A percentile compares a stretch with the other conserved stretches of the same genome.
Conservation (phyloP, 805 yeast genomes). For the Pichia paraexigua region DNA sequence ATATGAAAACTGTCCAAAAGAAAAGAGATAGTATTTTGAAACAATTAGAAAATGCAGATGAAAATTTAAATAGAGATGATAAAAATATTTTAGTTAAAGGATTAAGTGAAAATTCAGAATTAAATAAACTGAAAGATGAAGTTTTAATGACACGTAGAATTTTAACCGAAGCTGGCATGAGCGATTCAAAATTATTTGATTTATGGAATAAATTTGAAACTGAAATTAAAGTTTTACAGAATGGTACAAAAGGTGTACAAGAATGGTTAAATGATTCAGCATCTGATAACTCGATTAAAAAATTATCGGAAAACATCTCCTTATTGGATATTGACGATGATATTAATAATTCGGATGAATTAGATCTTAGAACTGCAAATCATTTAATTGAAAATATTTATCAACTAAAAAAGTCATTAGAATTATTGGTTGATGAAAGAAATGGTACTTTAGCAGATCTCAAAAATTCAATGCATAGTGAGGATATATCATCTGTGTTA, state of each 20-base stretch:
- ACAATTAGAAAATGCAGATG: slow-evolving; percentile 4
- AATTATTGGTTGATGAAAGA: slow-evolving; percentile 57
- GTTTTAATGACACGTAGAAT: slow-evolving; percentile 50
- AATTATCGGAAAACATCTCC: slow-evolving; percentile 25
- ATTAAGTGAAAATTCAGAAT: background rate
- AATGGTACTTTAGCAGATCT: slow-evolving; percentile 51
- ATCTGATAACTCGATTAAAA: background rate
- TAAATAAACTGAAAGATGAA: slow-evolving; percentile 38
- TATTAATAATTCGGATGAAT: background rate
- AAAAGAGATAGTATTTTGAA: background rate
- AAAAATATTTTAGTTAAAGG: slow-evolving; percentile 19
- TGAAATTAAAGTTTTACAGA: slow-evolving; percentile 37
- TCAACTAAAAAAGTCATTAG: slow-evolving; percentile 51
- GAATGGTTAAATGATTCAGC: slow-evolving; percentile 18
- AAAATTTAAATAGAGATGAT: slow-evolving; percentile 28
- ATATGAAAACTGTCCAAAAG: background rate
- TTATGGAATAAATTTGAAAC: slow-evolving; percentile 35
- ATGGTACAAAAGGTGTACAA: slow-evolving; percentile 37
- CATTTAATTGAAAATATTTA: slow-evolving; percentile 43
- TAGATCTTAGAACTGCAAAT: slow-evolving; percentile 24
- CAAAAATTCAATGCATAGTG: slow-evolving; percentile 63
- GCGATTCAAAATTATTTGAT: slow-evolving; percentile 48
- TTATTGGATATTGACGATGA: slow-evolving; percentile 64
- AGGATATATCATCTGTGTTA: slow-evolving; percentile 75
- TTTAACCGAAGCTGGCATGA: slow-evolving; percentile 49